Evolutionary conservation across 225 moss, liverwort and hornwort genomes (phyloP), one percentile per base, ranked within the genome.

Genomic region (Marchantia polymorpha): DNA sequence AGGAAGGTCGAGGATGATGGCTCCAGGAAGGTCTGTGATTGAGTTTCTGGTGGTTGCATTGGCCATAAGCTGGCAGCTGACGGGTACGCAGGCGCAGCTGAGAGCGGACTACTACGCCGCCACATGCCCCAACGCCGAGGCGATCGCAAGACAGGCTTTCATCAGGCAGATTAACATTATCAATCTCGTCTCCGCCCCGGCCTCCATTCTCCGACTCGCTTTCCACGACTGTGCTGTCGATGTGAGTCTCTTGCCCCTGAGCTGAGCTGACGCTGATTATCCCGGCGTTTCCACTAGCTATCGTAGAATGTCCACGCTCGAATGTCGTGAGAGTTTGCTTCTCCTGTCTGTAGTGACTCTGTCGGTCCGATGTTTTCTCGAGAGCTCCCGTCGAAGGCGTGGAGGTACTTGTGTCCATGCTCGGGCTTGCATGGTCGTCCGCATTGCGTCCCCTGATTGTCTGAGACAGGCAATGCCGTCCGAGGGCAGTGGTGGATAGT

Each of bases 221-320:
- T 87, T 87, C 79, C 87, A 87, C 67, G 87, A 87, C 72, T 87
- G 87, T 48, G 78, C 87, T 13, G 86, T 83, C 16, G 55, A 83
- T 19, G 86, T 86, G 69, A 47, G 81, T 27, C 5, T 10, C 12
- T 30, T 25, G 39, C 39, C 39, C 39, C 39, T 39, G 39, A 2
- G 39, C 55, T 8, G 10, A 27, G 7, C 55, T 8, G 8, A 55
- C 55, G 14, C 10, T 55, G 10, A 55, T 8, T 55, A 55, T 8
- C 55, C 39, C 39, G 39, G 39, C 2, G 39, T 5, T 39, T 39
- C 39, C 39, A 2, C 39, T 5, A 39, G 39, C 39, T 39, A 39
- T 39, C 3, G 39, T 39, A 39, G 39, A 39, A 39, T 39, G 39
- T 56, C 19, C 6, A 53, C 27, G 7, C n/a, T 19, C 72, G 16